Percentiles rank a stretch among this genome's conserved stretches.
These are phyloP conservation scores for Acacia pycnantha DNA, from an alignment of 331 rosid species.

Conservation along the genomic window DNA sequence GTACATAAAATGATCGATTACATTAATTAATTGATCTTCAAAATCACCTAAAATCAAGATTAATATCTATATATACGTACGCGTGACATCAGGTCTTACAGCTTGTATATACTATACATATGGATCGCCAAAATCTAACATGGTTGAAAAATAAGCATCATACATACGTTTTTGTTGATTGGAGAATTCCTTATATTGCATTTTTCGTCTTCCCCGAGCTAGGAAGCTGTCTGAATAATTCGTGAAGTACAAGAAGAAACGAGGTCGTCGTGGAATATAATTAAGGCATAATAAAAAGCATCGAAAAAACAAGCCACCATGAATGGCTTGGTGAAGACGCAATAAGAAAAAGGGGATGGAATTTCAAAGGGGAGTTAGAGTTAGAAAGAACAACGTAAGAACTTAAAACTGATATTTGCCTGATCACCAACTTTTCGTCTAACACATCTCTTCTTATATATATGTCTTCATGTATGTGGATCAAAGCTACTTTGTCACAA, in stretches of 20 bases:
- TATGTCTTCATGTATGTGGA: neutral
- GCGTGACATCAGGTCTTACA: neutral
- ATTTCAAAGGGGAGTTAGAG: neutral
- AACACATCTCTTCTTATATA: neutral
- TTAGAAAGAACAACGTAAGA: neutral
- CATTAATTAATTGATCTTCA: neutral
- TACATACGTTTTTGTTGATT: neutral
- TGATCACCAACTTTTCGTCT: neutral
- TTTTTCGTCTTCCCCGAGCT: too few relatives aligned
- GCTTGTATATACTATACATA: neutral
- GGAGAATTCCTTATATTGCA: neutral
- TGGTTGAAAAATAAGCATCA: slow-evolving; percentile 10
- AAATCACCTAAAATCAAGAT: neutral
- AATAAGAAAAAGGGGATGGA: neutral
- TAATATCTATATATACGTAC: neutral
- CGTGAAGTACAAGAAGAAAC: neutral
- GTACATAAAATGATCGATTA: neutral
- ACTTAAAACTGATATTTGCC: neutral
- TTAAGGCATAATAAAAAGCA: neutral
- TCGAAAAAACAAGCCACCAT: neutral
- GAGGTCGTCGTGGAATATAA: neutral
- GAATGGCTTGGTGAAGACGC: neutral
- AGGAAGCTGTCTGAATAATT: neutral
- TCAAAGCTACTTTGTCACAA: neutral
- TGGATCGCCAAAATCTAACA: neutral